phyloP scores from a whole-genome alignment of 768 basidiomycete genomes.

The Xanthoconium purpureum region DNA sequence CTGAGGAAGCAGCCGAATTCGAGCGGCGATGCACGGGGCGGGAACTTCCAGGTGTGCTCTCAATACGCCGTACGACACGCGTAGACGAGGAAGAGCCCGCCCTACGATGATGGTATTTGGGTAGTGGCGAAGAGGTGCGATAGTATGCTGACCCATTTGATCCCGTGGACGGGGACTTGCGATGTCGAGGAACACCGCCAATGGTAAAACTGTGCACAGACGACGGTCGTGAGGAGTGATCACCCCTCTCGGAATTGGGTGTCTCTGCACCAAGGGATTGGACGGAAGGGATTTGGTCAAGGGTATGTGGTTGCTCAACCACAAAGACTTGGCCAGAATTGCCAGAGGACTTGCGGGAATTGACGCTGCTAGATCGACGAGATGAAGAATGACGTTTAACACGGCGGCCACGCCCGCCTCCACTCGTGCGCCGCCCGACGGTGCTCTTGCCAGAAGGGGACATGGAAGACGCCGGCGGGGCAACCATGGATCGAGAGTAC shows the following conservation, averaged over 20 bases:
- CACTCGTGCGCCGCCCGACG: constrained; percentile 52
- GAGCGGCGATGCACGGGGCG: constrained; percentile 63
- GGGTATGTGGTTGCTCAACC: constrained; percentile 55
- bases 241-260: constrained; percentile 83
- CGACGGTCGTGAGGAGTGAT: constrained; percentile 75
- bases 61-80: constrained; percentile 67
- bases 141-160: constrained; percentile 65
- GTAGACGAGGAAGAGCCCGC: constrained; percentile 82
- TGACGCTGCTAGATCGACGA: constrained; percentile 86
- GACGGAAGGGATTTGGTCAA: constrained; percentile 54
- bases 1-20: constrained; percentile 74
- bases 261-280: constrained; percentile 78
- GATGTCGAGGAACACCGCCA: constrained; percentile 51
- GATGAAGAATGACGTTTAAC: constrained; percentile 76
- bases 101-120: constrained; percentile 70
- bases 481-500: constrained; percentile 26
- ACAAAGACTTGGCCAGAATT: constrained; percentile 45
- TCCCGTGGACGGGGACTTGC: constrained; percentile 74
- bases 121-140: constrained; percentile 75
- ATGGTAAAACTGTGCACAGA: constrained; percentile 78
- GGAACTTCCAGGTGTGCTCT: constrained; percentile 34
- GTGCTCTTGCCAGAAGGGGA: constrained; percentile 34
- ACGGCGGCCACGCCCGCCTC: constrained; percentile 46
- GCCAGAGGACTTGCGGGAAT: constrained; percentile 71
- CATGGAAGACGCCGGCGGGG: constrained; percentile 25